Percentiles rank a stretch among this genome's conserved stretches.
phyloP scores from a whole-genome alignment of 2,329 filamentous ascomycete species.

The Triangularia verruculosa region DNA sequence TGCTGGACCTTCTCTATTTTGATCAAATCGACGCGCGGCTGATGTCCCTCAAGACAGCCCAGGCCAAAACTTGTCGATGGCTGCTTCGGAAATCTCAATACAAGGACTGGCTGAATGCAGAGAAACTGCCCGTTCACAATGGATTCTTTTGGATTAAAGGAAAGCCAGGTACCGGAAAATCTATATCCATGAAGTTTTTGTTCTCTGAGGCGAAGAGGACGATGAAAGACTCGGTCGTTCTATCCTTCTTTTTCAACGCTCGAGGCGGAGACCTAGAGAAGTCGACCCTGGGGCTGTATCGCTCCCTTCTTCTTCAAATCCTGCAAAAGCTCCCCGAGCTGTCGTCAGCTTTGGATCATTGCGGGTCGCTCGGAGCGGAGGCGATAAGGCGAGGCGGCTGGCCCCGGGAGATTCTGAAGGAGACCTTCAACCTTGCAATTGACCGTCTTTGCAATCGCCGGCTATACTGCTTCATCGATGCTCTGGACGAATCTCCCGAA shows the following conservation, averaged over 20 bases:
- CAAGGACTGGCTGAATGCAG: constrained; percentile 37
- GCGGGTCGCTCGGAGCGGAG: not conserved
- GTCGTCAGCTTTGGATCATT: not conserved
- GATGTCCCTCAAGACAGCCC: not conserved
- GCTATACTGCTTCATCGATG: constrained; percentile 19
- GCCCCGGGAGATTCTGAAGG: constrained; percentile 3
- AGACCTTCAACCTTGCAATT: not conserved
- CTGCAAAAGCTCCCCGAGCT: not conserved
- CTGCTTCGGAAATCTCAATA: constrained; percentile 36
- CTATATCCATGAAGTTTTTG: constrained; percentile 23
- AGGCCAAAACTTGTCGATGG: constrained; percentile 41
- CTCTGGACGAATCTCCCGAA: constrained; percentile 24
- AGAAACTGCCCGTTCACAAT: not conserved
- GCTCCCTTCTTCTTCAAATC: constrained; percentile 18
- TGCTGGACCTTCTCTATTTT: no score
- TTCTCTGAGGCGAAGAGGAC: not conserved
- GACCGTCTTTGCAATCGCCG: not conserved
- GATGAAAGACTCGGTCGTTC: not conserved
- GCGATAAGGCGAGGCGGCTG: not conserved
- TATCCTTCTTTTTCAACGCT: constrained; percentile 23
- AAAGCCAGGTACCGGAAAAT: constrained; percentile 24
- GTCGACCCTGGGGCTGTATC: constrained; percentile 20
- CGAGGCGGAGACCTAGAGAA: constrained; percentile 13
- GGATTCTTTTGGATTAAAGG: constrained; percentile 25
- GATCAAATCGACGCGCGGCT: not conserved